These are phyloP conservation scores for Apiospora koreana DNA, from an alignment of 2,329 filamentous ascomycete genomes.

Conservation along the genomic window DNA sequence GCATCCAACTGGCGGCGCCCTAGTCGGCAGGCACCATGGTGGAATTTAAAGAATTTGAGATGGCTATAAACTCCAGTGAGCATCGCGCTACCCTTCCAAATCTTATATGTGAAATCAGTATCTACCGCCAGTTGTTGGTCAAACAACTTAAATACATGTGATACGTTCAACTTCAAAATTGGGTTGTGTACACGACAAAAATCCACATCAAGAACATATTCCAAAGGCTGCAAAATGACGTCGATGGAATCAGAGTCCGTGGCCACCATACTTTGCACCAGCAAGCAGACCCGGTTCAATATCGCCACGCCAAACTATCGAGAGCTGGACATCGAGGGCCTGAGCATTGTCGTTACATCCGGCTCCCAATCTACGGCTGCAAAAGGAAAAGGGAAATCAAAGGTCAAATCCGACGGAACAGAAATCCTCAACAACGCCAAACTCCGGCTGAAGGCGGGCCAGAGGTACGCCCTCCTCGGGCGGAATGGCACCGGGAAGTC, in stretches of 20 bases:
- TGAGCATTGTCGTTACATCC: constrained; percentile 65
- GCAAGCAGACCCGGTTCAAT: constrained; percentile 69
- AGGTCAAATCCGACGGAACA: constrained; percentile 48
- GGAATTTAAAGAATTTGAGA: background rate
- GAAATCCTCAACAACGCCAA: constrained; percentile 73
- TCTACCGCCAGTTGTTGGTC: background rate
- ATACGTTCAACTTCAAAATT: background rate
- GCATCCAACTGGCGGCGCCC: background rate
- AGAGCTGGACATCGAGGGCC: constrained; percentile 71
- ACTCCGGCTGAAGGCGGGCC: constrained; percentile 70
- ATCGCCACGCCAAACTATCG: constrained; percentile 55
- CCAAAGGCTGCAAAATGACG: constrained; percentile 37
- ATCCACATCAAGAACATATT: background rate
- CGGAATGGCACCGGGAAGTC: constrained; percentile 84
- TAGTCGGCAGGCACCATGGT: background rate
- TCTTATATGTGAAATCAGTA: background rate
- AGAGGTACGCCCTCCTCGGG: constrained; percentile 76
- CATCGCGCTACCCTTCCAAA: background rate
- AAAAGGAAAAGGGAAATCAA: constrained; percentile 50
- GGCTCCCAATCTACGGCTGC: constrained; percentile 28
- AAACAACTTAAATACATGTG: background rate
- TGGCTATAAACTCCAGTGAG: background rate
- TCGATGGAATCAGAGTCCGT: constrained; percentile 52
- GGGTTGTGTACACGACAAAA: background rate
- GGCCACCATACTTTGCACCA: constrained; percentile 60